A percentile compares a stretch with the other conserved stretches of the same genome.
These are phyloP conservation scores for Ceratocystis cubensis DNA, from an alignment of 2,329 filamentous ascomycete genomes.

Conservation along the genomic window DNA sequence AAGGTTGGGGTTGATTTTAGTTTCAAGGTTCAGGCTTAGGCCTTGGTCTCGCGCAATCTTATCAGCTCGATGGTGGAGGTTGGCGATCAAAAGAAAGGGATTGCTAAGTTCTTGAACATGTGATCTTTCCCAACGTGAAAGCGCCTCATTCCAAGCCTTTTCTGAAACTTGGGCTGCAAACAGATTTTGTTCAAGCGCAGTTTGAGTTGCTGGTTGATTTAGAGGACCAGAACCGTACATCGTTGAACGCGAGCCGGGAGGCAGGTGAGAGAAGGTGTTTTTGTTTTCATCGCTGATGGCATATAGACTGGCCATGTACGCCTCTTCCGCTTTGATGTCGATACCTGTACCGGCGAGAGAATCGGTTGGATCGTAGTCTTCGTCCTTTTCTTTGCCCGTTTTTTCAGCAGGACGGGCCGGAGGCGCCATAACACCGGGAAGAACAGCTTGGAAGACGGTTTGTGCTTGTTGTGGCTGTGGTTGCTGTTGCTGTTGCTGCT, in stretches of 20 bases:
- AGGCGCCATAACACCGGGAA: constrained; percentile 39
- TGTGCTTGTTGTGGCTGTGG: constrained; percentile 10
- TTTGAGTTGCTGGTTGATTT: constrained; percentile 46
- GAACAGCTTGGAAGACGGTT: constrained; percentile 23
- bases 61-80: constrained; percentile 45
- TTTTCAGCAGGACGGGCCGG: constrained; percentile 50
- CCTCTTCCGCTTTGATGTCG: constrained; percentile 75
- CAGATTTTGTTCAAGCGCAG: constrained; percentile 39
- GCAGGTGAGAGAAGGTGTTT: constrained; percentile 38
- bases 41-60: constrained; percentile 48
- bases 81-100: constrained; percentile 57
- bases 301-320: constrained; percentile 53
- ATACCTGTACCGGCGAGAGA: constrained; percentile 75
- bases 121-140: constrained; percentile 45
- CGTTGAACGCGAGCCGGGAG: constrained; percentile 41
- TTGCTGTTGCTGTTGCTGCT: background rate
- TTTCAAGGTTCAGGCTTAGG: constrained; percentile 42
- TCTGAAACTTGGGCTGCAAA: constrained; percentile 53
- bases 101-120: constrained; percentile 59
- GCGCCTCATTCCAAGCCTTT: constrained; percentile 53
- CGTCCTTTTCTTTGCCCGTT: constrained; percentile 48
- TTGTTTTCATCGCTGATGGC: constrained; percentile 31
- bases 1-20: constrained; percentile 39
- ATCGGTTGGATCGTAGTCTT: constrained; percentile 69
- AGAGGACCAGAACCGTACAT: constrained; percentile 55